A percentile compares a stretch with the other conserved stretches of the same genome.
Evolutionary conservation across 2,329 filamentous ascomycete genomes (phyloP).

Genomic region (Gnomoniopsis smithogilvyi): DNA sequence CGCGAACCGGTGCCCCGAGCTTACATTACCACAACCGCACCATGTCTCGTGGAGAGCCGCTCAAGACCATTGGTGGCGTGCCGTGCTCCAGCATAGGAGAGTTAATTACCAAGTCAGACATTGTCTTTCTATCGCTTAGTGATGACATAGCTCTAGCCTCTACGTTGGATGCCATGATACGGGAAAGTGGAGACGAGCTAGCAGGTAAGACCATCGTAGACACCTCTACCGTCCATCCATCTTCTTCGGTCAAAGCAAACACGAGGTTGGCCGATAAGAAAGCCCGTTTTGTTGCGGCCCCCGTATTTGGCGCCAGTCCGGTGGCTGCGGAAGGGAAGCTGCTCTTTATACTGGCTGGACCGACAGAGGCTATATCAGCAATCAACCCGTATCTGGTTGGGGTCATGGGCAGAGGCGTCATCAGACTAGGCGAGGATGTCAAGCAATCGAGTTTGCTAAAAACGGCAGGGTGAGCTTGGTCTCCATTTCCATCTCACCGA

Average conservation of each 20-base stretch:
- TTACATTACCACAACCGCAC: conserved; percentile 45
- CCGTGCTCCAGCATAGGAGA: conserved; percentile 21
- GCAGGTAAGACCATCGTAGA: conserved; percentile 43
- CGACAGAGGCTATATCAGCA: conserved; percentile 29
- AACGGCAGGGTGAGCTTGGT: conserved; percentile 57
- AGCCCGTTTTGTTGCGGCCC: conserved; percentile 39
- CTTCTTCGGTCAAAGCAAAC: conserved; percentile 32
- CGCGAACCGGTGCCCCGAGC: conserved; percentile 16
- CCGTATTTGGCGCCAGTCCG: conserved; percentile 49
- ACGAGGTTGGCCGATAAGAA: conserved; percentile 26
- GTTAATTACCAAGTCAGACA: conserved; percentile 29
- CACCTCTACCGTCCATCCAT: conserved; percentile 48
- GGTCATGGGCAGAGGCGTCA: conserved; percentile 39
- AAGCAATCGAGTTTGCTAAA: conserved; percentile 44
- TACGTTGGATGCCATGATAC: conserved; percentile 56
- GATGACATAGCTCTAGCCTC: conserved; percentile 71
- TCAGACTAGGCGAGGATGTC: conserved; percentile 40
- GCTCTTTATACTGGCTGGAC: conserved; percentile 44
- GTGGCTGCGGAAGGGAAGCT: conserved; percentile 43
- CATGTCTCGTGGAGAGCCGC: conserved; percentile 37
- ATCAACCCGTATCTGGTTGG: conserved; percentile 38
- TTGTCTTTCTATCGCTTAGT: conserved; percentile 61
- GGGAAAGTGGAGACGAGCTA: conserved; percentile 28
- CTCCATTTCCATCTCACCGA: conserved; percentile 31
- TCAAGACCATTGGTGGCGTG: conserved; percentile 27